phyloP scores from a whole-genome alignment of 768 basidiomycete species.

The Tylopilus plumbeoviolaceoides region DNA sequence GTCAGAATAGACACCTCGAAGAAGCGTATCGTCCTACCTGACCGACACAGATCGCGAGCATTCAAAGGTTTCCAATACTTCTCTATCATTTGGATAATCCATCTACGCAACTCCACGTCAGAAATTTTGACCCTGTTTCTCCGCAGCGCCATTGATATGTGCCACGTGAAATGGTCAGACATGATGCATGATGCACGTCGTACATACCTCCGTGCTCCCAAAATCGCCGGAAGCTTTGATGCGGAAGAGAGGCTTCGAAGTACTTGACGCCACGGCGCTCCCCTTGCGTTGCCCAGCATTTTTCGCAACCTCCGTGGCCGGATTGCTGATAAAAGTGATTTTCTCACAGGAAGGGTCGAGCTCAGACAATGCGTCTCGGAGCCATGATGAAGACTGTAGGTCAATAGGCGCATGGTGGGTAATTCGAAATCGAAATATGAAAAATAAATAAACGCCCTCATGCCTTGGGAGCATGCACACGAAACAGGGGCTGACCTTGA shows the following conservation, averaged over 20 bases:
- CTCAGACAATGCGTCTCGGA: slow-evolving; percentile 88
- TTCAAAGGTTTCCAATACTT: slow-evolving; percentile 88
- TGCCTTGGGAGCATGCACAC: neutral
- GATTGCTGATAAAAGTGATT: slow-evolving; percentile 78
- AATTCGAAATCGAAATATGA: neutral
- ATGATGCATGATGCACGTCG: neutral
- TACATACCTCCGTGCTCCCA: slow-evolving; percentile 75
- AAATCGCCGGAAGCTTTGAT: slow-evolving; percentile 80
- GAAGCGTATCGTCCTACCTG: slow-evolving; percentile 46
- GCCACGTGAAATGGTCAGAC: neutral
- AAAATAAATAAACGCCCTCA: too few species aligned
- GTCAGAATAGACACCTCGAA: neutral
- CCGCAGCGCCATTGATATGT: neutral
- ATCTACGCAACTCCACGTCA: slow-evolving; percentile 48
- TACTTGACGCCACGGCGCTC: neutral
- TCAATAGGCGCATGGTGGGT: slow-evolving; percentile 11
- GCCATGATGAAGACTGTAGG: slow-evolving; percentile 74
- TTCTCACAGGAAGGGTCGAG: slow-evolving; percentile 86
- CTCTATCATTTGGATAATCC: slow-evolving; percentile 92
- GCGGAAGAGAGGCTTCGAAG: slow-evolving; percentile 59
- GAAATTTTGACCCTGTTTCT: neutral
- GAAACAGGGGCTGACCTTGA: slow-evolving; percentile 53
- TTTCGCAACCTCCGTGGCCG: slow-evolving; percentile 36
- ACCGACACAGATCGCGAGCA: slow-evolving; percentile 64
- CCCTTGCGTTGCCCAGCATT: slow-evolving; percentile 13